Percentiles rank a stretch among this genome's conserved stretches.
phyloP scores from a whole-genome alignment of 2,329 filamentous ascomycete genomes.

The Cladosporium austrohemisphaericum region DNA sequence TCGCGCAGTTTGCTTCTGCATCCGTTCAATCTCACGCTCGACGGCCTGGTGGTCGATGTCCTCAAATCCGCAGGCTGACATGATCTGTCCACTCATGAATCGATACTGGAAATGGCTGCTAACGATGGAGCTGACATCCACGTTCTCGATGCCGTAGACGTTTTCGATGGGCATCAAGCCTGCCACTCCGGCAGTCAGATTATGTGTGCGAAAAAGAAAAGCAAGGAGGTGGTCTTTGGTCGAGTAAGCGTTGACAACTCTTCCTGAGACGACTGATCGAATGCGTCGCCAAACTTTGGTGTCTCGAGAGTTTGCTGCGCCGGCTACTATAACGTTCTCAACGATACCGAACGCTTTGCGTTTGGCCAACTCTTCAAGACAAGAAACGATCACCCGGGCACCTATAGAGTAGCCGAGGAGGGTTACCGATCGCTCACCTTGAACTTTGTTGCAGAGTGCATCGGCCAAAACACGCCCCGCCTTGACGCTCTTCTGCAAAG shows the following conservation, averaged over 20 bases:
- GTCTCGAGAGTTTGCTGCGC: constrained; percentile 68
- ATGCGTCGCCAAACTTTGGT: constrained; percentile 67
- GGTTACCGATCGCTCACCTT: constrained; percentile 21
- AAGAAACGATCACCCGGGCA: constrained; percentile 66
- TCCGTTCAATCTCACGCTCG: background rate
- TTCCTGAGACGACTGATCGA: constrained; percentile 69
- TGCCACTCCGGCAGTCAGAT: constrained; percentile 72
- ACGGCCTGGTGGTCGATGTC: background rate
- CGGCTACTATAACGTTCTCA: constrained; percentile 74
- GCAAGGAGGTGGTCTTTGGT: constrained; percentile 77
- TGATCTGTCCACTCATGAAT: constrained; percentile 35
- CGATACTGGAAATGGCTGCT: constrained; percentile 43
- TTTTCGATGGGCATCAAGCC: constrained; percentile 67
- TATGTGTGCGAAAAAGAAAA: constrained; percentile 76
- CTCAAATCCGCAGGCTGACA: background rate
- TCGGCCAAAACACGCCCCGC: constrained; percentile 21
- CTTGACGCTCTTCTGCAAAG: constrained; percentile 19
- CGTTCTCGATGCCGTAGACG: constrained; percentile 57
- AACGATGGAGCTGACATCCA: constrained; percentile 44
- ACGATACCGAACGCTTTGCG: constrained; percentile 73
- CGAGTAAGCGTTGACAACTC: constrained; percentile 78
- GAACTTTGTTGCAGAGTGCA: constrained; percentile 19
- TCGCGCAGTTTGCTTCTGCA: background rate
- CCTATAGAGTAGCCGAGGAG: constrained; percentile 22
- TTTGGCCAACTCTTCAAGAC: constrained; percentile 67